A percentile compares a stretch with the other conserved stretches of the same genome.
Conservation (phyloP, 1,284 basidiomycete species). For the Sanghuangporus baumii region DNA sequence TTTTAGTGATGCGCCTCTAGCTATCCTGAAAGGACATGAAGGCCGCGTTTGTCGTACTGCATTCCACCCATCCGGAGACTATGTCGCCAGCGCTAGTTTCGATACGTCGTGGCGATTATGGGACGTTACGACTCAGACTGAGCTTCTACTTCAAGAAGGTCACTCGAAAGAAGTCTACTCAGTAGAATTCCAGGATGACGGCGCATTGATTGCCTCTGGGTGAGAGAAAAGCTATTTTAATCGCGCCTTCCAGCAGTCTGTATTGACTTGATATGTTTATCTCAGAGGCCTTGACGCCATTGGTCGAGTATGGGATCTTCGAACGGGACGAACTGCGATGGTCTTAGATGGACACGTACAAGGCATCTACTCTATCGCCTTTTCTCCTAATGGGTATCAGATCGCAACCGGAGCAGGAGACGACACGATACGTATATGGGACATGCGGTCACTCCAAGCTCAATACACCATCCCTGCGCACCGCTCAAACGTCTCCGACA, state of each 20-base stretch:
- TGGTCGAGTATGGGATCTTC: slow-evolving; percentile 93
- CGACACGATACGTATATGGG: slow-evolving; percentile 98
- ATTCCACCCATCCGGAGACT: slow-evolving; percentile 93
- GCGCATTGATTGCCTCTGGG: slow-evolving; percentile 90
- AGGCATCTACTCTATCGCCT: slow-evolving; percentile 87
- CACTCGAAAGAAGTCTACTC: slow-evolving; percentile 97
- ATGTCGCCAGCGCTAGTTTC: slow-evolving; percentile 92
- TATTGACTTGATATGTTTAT: not conserved
- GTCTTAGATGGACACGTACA: slow-evolving; percentile 96
- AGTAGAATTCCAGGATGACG: slow-evolving; percentile 94
- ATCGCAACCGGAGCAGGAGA: slow-evolving; percentile 95
- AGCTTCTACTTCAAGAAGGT: slow-evolving; percentile 90
- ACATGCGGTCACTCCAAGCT: slow-evolving; percentile 86
- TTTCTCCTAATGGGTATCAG: slow-evolving; percentile 98
- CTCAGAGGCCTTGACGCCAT: slow-evolving; percentile 91
- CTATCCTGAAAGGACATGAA: slow-evolving; percentile 83
- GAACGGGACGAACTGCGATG: slow-evolving; percentile 96
- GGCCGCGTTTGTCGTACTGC: slow-evolving; percentile 89
- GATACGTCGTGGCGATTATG: slow-evolving; percentile 99
- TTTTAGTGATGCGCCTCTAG: slow-evolving; percentile 69
- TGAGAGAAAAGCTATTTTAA: slow-evolving; percentile 31
- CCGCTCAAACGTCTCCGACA: slow-evolving; percentile 89
- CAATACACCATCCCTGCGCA: slow-evolving; percentile 98
- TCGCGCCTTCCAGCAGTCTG: not conserved
- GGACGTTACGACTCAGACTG: slow-evolving; percentile 81